Percentiles rank a stretch among this genome's conserved stretches.
Conservation (phyloP, 2,329 filamentous ascomycete genomes). For the Curvularia sp. region DNA sequence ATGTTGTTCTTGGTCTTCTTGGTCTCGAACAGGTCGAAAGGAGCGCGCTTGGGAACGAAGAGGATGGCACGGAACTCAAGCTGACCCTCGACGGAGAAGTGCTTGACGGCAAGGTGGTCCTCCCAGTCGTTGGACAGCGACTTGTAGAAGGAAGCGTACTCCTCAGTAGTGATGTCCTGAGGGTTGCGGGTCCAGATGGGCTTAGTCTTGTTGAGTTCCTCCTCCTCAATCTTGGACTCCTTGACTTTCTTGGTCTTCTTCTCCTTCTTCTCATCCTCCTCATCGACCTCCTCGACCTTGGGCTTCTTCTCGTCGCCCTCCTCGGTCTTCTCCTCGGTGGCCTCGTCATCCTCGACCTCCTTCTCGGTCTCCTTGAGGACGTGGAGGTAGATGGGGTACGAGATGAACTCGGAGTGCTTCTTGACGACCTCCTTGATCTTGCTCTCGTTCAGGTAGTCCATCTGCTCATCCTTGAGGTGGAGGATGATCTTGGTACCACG, state of each 20-base stretch:
- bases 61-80: slow-evolving; percentile 99
- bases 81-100: slow-evolving; percentile 99
- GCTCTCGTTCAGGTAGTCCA: slow-evolving; percentile 96
- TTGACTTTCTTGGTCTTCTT: slow-evolving; percentile 99
- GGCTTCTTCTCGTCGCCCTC: slow-evolving; percentile 91
- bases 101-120: slow-evolving; percentile 99
- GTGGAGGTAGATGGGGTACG: slow-evolving; percentile 99
- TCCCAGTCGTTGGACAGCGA: slow-evolving; percentile 99
- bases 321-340: slow-evolving; percentile 68
- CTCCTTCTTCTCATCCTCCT: slow-evolving; percentile 84
- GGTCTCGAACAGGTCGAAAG: slow-evolving; percentile 99
- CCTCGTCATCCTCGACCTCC: slow-evolving; percentile 96
- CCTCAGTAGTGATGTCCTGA: slow-evolving; percentile 90
- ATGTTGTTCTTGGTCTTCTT: slow-evolving; percentile 99
- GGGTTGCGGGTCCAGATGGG: slow-evolving; percentile 99
- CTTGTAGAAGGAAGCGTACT: slow-evolving; percentile 99
- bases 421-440: slow-evolving; percentile 99
- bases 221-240: slow-evolving; percentile 98
- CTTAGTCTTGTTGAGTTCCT: slow-evolving; percentile 99
- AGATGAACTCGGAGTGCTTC: slow-evolving; percentile 99
- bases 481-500: slow-evolving; percentile 98
- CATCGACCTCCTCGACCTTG: slow-evolving; percentile 91
- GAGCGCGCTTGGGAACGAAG: slow-evolving; percentile 98
- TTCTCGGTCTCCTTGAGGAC: slow-evolving; percentile 99
- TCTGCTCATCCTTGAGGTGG: slow-evolving; percentile 99